Percentiles rank a stretch among this genome's conserved stretches.
Conservation (phyloP, 1,284 basidiomycete species). For the Fomitopsis schrenkii region DNA sequence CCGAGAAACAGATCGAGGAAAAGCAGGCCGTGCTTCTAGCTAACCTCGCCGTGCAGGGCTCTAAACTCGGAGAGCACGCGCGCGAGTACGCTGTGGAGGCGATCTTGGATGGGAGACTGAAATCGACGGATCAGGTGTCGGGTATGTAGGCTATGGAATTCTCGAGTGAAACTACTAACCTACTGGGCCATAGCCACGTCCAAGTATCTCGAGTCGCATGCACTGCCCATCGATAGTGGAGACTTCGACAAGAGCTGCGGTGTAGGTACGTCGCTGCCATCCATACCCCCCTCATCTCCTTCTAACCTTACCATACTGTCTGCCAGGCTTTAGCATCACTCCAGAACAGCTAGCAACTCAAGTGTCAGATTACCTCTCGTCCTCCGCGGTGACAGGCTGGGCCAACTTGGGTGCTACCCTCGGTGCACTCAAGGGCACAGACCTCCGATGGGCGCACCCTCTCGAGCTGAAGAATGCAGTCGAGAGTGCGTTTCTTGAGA, state of each 20-base stretch:
- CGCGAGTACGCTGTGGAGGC: constrained; percentile 66
- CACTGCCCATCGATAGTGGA: constrained; percentile 59
- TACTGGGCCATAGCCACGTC: constrained; percentile 55
- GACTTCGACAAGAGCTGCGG: constrained; percentile 85
- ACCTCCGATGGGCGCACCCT: constrained; percentile 86
- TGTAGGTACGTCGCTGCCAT: constrained; percentile 64
- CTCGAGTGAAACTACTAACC: neutral
- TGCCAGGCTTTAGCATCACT: constrained; percentile 76
- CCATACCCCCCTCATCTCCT: neutral
- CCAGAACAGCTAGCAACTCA: constrained; percentile 62
- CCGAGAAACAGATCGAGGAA: constrained; percentile 59
- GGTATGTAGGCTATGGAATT: constrained; percentile 41
- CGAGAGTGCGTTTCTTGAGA: constrained; percentile 71
- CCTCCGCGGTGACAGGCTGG: constrained; percentile 67
- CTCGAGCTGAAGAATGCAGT: constrained; percentile 88
- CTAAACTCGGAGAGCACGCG: constrained; percentile 56
- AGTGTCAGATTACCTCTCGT: constrained; percentile 60
- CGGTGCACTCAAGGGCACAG: constrained; percentile 68
- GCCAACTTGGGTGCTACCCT: constrained; percentile 67
- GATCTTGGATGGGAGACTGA: constrained; percentile 72
- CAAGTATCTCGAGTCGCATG: constrained; percentile 69
- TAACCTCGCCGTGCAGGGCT: constrained; percentile 62
- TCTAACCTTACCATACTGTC: neutral
- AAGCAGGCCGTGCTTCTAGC: constrained; percentile 78
- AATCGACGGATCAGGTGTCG: constrained; percentile 82